phyloP scores from a whole-genome alignment of 2,329 filamentous ascomycete species.

The Trichoderma afroharzianum region DNA sequence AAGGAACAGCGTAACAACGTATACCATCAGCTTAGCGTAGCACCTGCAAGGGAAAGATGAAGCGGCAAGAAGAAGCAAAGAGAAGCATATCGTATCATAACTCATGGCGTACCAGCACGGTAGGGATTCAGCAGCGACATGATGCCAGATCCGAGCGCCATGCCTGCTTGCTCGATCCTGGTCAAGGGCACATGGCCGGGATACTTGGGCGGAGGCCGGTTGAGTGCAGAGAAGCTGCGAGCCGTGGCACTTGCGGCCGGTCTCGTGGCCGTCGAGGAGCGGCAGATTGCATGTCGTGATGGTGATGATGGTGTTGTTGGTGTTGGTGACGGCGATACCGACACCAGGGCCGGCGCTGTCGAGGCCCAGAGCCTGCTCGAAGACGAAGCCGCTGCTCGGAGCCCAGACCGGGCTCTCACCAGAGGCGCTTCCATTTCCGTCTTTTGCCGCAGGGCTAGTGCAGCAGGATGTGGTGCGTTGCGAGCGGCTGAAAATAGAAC shows the following conservation, averaged over 20 bases:
- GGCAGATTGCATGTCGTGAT: slow-evolving; percentile 16
- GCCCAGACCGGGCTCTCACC: slow-evolving; percentile 4
- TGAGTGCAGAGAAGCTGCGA: slow-evolving; percentile 70
- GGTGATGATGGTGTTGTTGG: background rate
- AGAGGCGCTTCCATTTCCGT: slow-evolving; percentile 13
- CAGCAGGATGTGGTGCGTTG: slow-evolving; percentile 3
- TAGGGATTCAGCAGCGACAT: slow-evolving; percentile 69
- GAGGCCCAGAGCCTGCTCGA: background rate
- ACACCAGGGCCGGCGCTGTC: background rate
- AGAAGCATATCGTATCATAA: slow-evolving; percentile 7
- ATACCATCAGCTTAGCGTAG: background rate
- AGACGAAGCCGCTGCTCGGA: background rate
- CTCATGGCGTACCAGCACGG: slow-evolving; percentile 59
- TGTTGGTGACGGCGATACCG: background rate
- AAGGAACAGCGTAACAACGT: background rate
- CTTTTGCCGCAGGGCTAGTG: background rate
- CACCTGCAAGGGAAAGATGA: background rate
- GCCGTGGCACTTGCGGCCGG: background rate
- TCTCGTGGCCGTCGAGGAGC: slow-evolving; percentile 19
- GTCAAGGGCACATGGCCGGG: slow-evolving; percentile 90
- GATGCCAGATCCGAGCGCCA: slow-evolving; percentile 64
- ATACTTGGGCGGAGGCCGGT: slow-evolving; percentile 83
- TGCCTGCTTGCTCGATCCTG: slow-evolving; percentile 65
- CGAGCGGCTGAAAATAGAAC: background rate
- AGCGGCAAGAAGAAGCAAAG: background rate